Evolutionary conservation across 1,139 yeast genomes (phyloP).

Genomic region (Suhomyces panamericanus): DNA sequence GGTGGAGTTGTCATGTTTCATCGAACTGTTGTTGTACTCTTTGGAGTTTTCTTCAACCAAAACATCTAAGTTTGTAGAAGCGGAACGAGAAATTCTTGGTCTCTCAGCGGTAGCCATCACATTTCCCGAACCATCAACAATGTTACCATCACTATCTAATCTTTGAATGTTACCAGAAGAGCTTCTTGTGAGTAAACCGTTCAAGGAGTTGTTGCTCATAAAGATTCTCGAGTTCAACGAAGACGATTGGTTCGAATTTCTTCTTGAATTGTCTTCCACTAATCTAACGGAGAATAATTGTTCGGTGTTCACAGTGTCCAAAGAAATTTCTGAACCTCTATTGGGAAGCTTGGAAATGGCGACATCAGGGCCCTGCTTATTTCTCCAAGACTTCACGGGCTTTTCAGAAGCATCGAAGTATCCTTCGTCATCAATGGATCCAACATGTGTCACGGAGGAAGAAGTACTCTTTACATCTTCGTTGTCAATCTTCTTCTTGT

Average conservation of each 20-base stretch:
- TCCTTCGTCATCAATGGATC: constrained; percentile 26
- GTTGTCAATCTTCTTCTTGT: constrained; percentile 28
- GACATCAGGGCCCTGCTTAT: constrained; percentile 35
- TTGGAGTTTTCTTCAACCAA: constrained; percentile 34
- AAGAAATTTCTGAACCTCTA: constrained; percentile 60
- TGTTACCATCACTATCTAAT: constrained; percentile 56
- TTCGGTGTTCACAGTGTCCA: constrained; percentile 85
- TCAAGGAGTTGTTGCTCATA: constrained; percentile 33
- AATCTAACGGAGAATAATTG: constrained; percentile 79
- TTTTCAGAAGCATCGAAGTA: constrained; percentile 39
- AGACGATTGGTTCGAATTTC: constrained; percentile 34
- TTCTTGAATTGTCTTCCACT: constrained; percentile 53
- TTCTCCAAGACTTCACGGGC: constrained; percentile 77
- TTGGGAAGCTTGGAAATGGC: constrained; percentile 20
- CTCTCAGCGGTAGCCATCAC: constrained; percentile 12
- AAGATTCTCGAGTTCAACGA: constrained; percentile 27
- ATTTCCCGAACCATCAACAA: constrained; percentile 26
- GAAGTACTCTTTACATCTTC: constrained; percentile 29
- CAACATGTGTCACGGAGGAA: constrained; percentile 43
- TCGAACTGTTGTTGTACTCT: constrained; percentile 19
- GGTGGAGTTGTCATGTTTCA: constrained; percentile 7
- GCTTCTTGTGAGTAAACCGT: constrained; percentile 32
- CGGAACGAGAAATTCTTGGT: constrained; percentile 25
- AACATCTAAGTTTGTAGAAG: constrained; percentile 32
- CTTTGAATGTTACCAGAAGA: constrained; percentile 50